These are phyloP conservation scores for Eimeria necatrix DNA, from an alignment of 169 alveolate genomes.

Conservation along the genomic window DNA sequence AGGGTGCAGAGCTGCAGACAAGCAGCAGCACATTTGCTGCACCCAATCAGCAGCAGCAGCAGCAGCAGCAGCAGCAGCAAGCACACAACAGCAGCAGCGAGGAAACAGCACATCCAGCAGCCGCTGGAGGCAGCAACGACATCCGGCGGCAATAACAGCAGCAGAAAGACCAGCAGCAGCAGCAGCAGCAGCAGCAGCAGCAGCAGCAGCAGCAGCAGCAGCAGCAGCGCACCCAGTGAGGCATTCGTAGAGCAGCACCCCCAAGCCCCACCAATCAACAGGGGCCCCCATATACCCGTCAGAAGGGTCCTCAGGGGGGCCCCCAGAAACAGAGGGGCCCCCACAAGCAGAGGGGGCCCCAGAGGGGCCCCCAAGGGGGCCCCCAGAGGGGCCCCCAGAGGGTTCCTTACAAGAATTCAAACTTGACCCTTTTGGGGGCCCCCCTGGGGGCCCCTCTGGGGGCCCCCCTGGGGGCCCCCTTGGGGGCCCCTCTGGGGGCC, in stretches of 20 bases:
- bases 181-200: constrained; percentile 54
- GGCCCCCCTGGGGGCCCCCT: too few relatives aligned
- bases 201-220: constrained; percentile 14
- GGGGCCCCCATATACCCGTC: constrained; percentile 68
- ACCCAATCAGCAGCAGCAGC: neutral
- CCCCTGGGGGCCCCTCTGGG: too few relatives aligned
- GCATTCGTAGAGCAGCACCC: constrained; percentile 92
- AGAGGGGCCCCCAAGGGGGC: too few relatives aligned
- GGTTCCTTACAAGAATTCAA: too few relatives aligned
- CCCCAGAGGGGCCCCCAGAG: too few relatives aligned
- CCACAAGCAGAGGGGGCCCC: too few relatives aligned
- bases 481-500: too few relatives aligned
- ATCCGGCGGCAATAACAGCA: neutral
- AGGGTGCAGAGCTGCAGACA: constrained; percentile 46
- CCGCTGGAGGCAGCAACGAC: neutral
- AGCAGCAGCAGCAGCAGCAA: constrained; percentile 1
- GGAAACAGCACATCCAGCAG: neutral
- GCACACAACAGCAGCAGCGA: neutral
- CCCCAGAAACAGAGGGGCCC: too few relatives aligned
- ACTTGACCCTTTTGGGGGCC: too few relatives aligned
- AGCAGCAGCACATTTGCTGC: neutral
- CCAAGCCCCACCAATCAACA: constrained; percentile 89
- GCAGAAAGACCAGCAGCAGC: constrained; percentile 46
- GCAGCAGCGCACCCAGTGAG: constrained; percentile 86
- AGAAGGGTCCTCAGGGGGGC: too few relatives aligned